Conservation (phyloP, 2,329 filamentous ascomycete genomes). For the Ampelomyces quisqualis region DNA sequence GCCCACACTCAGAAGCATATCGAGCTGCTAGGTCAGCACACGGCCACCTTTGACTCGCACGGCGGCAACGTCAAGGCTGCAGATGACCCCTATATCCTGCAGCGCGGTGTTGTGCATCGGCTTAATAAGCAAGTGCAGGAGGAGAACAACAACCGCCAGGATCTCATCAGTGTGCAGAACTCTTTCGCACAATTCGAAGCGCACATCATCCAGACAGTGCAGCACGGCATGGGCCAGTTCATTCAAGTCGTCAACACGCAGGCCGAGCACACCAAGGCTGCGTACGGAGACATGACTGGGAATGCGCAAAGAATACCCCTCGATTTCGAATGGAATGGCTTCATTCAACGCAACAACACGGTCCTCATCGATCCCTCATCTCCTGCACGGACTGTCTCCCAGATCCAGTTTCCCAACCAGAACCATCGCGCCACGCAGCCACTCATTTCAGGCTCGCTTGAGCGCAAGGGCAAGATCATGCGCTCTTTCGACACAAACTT, state of each 20-base stretch:
- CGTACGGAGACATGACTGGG: slow-evolving; percentile 81
- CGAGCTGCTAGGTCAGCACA: slow-evolving; percentile 84
- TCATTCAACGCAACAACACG: slow-evolving; percentile 68
- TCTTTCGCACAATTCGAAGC: slow-evolving; percentile 85
- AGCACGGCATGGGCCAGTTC: slow-evolving; percentile 80
- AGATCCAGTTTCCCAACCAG: slow-evolving; percentile 85
- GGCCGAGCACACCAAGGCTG: slow-evolving; percentile 73
- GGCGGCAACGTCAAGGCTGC: slow-evolving; percentile 68
- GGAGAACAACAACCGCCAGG: slow-evolving; percentile 94
- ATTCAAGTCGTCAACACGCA: slow-evolving; percentile 77
- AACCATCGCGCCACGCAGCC: slow-evolving; percentile 76
- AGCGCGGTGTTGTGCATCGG: slow-evolving; percentile 77
- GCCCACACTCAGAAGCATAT: slow-evolving; percentile 91
- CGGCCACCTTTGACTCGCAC: slow-evolving; percentile 74
- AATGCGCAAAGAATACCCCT: slow-evolving; percentile 73
- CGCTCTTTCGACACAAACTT: slow-evolving; percentile 77
- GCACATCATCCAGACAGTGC: slow-evolving; percentile 79
- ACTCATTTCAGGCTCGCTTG: slow-evolving; percentile 82
- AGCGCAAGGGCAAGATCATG: slow-evolving; percentile 88
- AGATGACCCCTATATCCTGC: slow-evolving; percentile 86
- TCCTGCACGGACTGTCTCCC: slow-evolving; percentile 70
- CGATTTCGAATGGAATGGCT: slow-evolving; percentile 91
- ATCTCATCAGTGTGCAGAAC: slow-evolving; percentile 87
- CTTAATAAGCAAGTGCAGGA: slow-evolving; percentile 88
- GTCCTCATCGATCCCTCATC: slow-evolving; percentile 76